phyloP scores from a whole-genome alignment of 495 filamentous ascomycete genomes.

The Zalerion maritima region DNA sequence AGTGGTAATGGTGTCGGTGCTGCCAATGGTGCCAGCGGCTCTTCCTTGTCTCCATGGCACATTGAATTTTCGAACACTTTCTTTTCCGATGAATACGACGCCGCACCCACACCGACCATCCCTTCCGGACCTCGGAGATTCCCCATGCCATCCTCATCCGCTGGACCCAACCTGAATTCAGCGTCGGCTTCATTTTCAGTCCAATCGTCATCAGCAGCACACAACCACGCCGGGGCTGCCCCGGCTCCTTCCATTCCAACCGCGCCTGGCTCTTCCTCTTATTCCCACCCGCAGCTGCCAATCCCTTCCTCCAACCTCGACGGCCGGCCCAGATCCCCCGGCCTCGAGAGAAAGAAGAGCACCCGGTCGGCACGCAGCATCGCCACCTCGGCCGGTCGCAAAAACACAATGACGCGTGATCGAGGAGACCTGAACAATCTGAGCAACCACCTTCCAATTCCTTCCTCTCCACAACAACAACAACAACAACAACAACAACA shows the following conservation, averaged over 20 bases:
- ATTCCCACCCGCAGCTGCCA: constrained; percentile 25
- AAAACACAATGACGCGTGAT: too few species aligned
- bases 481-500: constrained; percentile 7
- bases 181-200: too few species aligned
- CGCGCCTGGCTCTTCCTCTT: constrained; percentile 14
- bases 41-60: too few species aligned
- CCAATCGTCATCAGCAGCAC: too few species aligned
- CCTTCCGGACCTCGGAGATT: constrained; percentile 59
- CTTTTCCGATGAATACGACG: constrained; percentile 48
- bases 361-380: constrained; percentile 46
- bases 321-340: constrained; percentile 16
- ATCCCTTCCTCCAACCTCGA: constrained; percentile 21
- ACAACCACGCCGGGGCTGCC: too few species aligned
- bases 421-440: too few species aligned
- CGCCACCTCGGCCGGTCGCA: too few species aligned
- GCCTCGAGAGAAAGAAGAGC: constrained; percentile 43
- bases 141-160: too few species aligned
- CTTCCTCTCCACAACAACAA: constrained; percentile 15
- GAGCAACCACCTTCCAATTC: constrained; percentile 15
- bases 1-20: constrained; percentile 46
- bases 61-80: constrained; percentile 30
- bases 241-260: constrained; percentile 30
- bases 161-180: too few species aligned
- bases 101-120: constrained; percentile 78
- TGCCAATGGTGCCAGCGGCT: constrained; percentile 30